Evolutionary conservation across 2,329 filamentous ascomycete genomes (phyloP), one percentile per base, ranked within the genome.

Genomic region (Aspergillus sp.): DNA sequence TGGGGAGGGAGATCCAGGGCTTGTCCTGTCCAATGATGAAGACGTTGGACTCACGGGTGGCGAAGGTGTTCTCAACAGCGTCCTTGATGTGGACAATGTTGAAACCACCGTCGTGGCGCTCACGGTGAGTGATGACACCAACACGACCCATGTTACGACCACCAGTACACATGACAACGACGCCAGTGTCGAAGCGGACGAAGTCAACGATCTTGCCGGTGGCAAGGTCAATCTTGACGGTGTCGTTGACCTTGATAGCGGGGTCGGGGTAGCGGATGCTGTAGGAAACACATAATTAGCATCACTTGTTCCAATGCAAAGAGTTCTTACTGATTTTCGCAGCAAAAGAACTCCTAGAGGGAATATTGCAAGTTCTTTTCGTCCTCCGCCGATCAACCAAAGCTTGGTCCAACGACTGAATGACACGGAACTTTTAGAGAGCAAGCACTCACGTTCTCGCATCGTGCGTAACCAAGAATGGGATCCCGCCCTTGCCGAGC

Each of bases 381-480:
- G 62, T 69, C 65, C 64, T 67, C 66, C 63, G 63, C 64, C 63
- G 67, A 70, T 80, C 76, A 76, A 78, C 90, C 90, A 95, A 93
- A 95, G 82, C 88, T 93, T 94, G 89, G 88, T 91, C 89, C 91
- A 96, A 96, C 91, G 91, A 85, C 91, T 96, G 91, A 96, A 90
- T 93, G 90, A 96, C 89, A 86, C 87, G 79, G 83, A 79, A 86
- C 67, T 70, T 65, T 53, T 58, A 56, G 83, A 66, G 63, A 63
- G 66, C 55, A 59, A 61, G 60, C 86, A 97, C 91, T 95, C 82
- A 98, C 91, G 93, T 98, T 90, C 93, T 87, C 80, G 93, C 93
- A 93, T 98, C 93, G 88, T 98, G 93, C 90, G 93, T 98, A 88
- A 98, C 93, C 90, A 97, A 96, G 90, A 95, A 98, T 94, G 93